Percentiles rank a stretch among this genome's conserved stretches.
phyloP scores from a whole-genome alignment of 2,329 filamentous ascomycete genomes.

The Dissoconium aciculare region DNA sequence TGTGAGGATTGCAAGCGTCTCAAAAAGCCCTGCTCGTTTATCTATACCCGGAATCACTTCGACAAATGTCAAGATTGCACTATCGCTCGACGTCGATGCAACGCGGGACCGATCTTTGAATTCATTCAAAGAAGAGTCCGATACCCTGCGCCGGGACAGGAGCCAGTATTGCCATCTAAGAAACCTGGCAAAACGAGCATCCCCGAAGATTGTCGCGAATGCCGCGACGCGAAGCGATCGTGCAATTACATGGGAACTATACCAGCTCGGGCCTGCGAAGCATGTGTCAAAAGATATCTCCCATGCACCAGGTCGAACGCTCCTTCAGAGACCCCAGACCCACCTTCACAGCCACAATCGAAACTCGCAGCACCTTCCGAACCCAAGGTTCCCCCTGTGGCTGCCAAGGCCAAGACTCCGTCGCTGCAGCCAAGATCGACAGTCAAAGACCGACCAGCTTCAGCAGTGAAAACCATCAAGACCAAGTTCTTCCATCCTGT shows the following conservation, averaged over 20 bases:
- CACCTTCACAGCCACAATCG: slow-evolving; percentile 3
- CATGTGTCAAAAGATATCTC: slow-evolving; percentile 5
- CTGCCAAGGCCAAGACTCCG: slow-evolving; percentile 1
- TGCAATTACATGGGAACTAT: too few relatives aligned
- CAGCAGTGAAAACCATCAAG: slow-evolving; percentile 14
- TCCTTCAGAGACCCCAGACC: neutral
- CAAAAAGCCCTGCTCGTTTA: slow-evolving; percentile 23
- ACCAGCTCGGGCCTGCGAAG: slow-evolving; percentile 12
- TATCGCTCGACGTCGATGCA: slow-evolving; percentile 18
- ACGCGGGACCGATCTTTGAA: slow-evolving; percentile 24
- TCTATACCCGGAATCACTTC: slow-evolving; percentile 13
- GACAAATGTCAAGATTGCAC: slow-evolving; percentile 23
- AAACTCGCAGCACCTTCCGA: neutral
- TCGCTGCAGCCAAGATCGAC: neutral
- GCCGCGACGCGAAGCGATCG: slow-evolving; percentile 3
- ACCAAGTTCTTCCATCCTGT: slow-evolving; percentile 30
- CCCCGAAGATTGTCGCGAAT: slow-evolving; percentile 7
- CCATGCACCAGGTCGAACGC: slow-evolving; percentile 4
- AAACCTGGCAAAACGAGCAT: neutral
- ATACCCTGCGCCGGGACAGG: slow-evolving; percentile 11
- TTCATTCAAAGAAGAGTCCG: slow-evolving; percentile 12
- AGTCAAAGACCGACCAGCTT: slow-evolving; percentile 4
- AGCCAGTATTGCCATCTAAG: slow-evolving; percentile 4
- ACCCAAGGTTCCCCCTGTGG: neutral
- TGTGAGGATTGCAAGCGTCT: slow-evolving; percentile 24